phyloP scores from a whole-genome alignment of 2,329 filamentous ascomycete genomes.

The Hortaea sp. region DNA sequence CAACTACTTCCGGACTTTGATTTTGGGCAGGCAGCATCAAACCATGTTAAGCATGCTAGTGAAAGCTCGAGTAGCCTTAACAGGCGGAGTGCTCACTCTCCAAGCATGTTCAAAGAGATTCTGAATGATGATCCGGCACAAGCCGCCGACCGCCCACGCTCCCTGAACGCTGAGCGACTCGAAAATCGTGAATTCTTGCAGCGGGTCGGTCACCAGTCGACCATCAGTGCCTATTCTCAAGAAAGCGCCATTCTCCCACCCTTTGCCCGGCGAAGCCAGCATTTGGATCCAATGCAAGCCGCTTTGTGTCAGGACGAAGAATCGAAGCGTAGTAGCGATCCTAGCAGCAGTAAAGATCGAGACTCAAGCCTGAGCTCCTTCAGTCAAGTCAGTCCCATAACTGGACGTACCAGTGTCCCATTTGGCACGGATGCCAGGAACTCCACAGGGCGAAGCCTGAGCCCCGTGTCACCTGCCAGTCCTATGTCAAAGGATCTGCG shows the following conservation, averaged over 20 bases:
- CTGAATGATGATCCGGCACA: slow-evolving; percentile 44
- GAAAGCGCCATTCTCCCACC: slow-evolving; percentile 23
- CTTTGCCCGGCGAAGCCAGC: slow-evolving; percentile 25
- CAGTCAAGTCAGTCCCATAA: slow-evolving; percentile 16
- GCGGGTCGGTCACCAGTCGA: slow-evolving; percentile 29
- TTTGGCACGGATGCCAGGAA: not conserved
- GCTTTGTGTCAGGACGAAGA: slow-evolving; percentile 17
- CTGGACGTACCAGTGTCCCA: slow-evolving; percentile 8
- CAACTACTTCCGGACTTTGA: not conserved
- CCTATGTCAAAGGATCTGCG: not conserved
- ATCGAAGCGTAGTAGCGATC: slow-evolving; percentile 17
- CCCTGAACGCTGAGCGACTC: slow-evolving; percentile 37
- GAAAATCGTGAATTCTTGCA: slow-evolving; percentile 40
- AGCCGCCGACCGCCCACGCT: slow-evolving; percentile 29
- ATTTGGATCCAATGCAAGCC: slow-evolving; percentile 18
- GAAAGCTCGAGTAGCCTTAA: slow-evolving; percentile 1
- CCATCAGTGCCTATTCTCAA: slow-evolving; percentile 14
- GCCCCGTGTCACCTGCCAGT: slow-evolving; percentile 2
- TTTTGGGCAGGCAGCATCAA: not conserved
- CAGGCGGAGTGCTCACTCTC: slow-evolving; percentile 38
- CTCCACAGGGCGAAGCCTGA: not conserved
- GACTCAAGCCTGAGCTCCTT: slow-evolving; percentile 5
- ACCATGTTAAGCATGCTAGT: not conserved
- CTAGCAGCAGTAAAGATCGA: slow-evolving; percentile 11
- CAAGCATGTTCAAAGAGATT: slow-evolving; percentile 48